Evolutionary conservation across 2,329 filamentous ascomycete genomes (phyloP), one percentile per base, ranked within the genome.

Genomic region (Monilinia fructicola): DNA sequence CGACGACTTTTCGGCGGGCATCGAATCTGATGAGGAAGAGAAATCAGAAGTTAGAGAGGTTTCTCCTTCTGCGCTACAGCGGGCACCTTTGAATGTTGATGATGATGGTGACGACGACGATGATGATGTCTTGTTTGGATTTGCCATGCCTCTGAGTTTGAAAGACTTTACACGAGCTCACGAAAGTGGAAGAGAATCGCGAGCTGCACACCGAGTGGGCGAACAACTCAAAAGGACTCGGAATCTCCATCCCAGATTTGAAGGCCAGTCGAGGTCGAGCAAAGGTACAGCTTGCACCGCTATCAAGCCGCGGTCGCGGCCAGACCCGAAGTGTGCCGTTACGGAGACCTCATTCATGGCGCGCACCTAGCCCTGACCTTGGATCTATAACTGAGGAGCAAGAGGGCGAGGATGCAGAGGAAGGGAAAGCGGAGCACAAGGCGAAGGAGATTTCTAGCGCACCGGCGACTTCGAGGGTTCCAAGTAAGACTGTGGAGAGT

Each of bases 1-100:
- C 28, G 72, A 74, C 40, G 75, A 77, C 42, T 72, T 76, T 4
- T 72, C 71, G 14, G 75, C 75, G 10, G 75, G 75, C 4, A 77
- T 77, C 60, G 74, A 76, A 66, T 71, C 72, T 5, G 67, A 71
- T 6, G 67, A 71, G n/a, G 68, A 69, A 16, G 59, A 50, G 3
- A 59, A 66, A 18, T 68, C 70, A 18, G 66, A 69, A 38, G 73
- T 77, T 4, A 69, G 75, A 56, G 72, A 74, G 54, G 64, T 77
- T 42, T 75, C 73, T 28, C 75, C 75, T 1, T 73, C 71, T 0
- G 65, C 69, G 14, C 67, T 77, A 4, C 74, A 75, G 65, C 69
- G 71, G 21, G 61, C 66, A 2, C 68, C 62, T 12, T 61, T 71
- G 3, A 44, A 67, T 4, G 71, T 73, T 16, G 68, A 71, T 4